phyloP scores from a whole-genome alignment of 1,284 basidiomycete genomes.

The Rugosomyces carneus region DNA sequence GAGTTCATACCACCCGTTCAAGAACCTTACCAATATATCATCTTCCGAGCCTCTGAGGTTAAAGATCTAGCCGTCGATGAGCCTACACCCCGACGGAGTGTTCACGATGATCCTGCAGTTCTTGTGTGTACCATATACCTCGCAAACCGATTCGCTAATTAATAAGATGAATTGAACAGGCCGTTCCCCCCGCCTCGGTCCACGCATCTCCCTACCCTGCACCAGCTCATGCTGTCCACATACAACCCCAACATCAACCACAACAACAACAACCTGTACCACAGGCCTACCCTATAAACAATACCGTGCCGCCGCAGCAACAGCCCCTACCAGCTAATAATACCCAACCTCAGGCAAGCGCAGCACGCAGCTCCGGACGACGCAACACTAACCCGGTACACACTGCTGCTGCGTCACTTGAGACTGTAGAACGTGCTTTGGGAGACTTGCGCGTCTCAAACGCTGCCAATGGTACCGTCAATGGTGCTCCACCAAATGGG shows the following conservation, averaged over 20 bases:
- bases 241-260: constrained; percentile 15
- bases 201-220: constrained; percentile 19
- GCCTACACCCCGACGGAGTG: constrained; percentile 47
- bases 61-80: constrained; percentile 77
- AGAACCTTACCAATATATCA: constrained; percentile 77
- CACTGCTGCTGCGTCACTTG: constrained; percentile 67
- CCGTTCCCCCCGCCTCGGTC: constrained; percentile 22
- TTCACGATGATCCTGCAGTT: constrained; percentile 75
- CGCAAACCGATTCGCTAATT: too few relatives aligned
- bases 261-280: constrained; percentile 5
- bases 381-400: constrained; percentile 46
- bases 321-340: constrained; percentile 10
- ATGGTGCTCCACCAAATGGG: neutral
- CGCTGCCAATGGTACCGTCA: constrained; percentile 15
- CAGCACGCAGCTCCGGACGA: constrained; percentile 18
- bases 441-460: constrained; percentile 44
- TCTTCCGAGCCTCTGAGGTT: constrained; percentile 78
- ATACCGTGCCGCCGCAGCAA: neutral
- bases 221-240: constrained; percentile 7
- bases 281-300: neutral
- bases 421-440: constrained; percentile 75
- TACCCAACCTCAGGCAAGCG: constrained; percentile 20
- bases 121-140: constrained; percentile 44
- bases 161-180: constrained; percentile 12
- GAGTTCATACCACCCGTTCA: constrained; percentile 74